Evolutionary conservation across 306 rosid species (phyloP).

Genomic region (Neltuma alba): DNA sequence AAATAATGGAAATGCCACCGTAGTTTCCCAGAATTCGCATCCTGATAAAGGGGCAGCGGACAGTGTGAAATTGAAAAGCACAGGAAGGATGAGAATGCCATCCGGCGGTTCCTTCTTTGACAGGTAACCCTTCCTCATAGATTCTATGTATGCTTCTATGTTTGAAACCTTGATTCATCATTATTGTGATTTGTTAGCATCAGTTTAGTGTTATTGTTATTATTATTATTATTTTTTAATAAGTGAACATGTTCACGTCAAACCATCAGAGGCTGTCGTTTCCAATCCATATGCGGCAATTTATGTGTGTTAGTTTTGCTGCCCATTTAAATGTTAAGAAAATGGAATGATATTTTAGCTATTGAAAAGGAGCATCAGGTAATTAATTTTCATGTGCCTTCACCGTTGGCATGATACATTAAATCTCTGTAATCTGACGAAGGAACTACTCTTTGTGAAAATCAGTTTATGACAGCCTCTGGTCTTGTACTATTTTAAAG

Average conservation of each 20-base stretch:
- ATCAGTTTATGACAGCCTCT: slow-evolving; percentile 1
- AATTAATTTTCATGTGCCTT: neutral
- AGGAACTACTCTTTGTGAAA: neutral
- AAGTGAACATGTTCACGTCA: neutral
- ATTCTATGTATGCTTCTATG: slow-evolving; percentile 15
- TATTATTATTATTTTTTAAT: too few species aligned
- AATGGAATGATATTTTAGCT: slow-evolving; percentile 1
- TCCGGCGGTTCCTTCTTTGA: slow-evolving; percentile 67
- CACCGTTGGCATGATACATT: neutral
- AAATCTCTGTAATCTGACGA: slow-evolving; percentile 3
- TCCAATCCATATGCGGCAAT: slow-evolving; percentile 16
- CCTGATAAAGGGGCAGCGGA: slow-evolving; percentile 35
- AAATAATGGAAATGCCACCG: slow-evolving; percentile 44
- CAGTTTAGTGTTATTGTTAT: neutral
- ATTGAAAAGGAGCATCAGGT: slow-evolving; percentile 12
- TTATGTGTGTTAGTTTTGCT: slow-evolving; percentile 14
- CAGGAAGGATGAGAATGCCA: slow-evolving; percentile 52
- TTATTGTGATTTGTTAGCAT: slow-evolving; percentile 1
- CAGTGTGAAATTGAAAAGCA: slow-evolving; percentile 36
- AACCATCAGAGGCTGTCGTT: neutral
- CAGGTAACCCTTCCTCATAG: slow-evolving; percentile 55
- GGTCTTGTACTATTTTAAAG: neutral
- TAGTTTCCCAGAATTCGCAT: slow-evolving; percentile 40
- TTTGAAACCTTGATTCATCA: neutral
- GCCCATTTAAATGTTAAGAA: neutral